These are phyloP conservation scores for Neofusicoccum kwambonambiense DNA, from an alignment of 2,329 filamentous ascomycete species.

Conservation along the genomic window DNA sequence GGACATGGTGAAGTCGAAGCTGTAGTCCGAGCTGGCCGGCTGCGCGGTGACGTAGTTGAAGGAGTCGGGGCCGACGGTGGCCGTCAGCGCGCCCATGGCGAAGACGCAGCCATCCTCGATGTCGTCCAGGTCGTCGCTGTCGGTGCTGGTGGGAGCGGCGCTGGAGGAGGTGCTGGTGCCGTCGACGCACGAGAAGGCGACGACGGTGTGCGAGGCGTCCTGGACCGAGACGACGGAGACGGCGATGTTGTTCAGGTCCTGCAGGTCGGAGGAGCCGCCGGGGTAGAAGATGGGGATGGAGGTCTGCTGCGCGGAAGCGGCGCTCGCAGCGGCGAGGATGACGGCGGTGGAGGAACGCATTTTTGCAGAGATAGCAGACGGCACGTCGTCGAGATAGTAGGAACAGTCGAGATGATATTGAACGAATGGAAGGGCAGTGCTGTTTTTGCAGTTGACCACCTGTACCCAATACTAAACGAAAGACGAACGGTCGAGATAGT, in stretches of 20 bases:
- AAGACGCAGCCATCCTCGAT: not conserved
- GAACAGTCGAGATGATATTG: not conserved
- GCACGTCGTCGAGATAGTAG: not conserved
- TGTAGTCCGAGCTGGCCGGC: not conserved
- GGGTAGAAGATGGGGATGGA: conserved; percentile 10
- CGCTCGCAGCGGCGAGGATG: conserved; percentile 4
- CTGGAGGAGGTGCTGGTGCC: not conserved
- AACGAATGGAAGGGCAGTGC: not conserved
- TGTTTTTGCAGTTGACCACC: not conserved
- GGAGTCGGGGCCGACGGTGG: not conserved
- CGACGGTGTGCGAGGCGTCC: not conserved
- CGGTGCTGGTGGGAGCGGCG: not conserved
- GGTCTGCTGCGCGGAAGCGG: not conserved
- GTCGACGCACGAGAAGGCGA: not conserved
- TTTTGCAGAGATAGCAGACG: not conserved
- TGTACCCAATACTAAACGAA: not conserved
- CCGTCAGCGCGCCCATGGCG: not conserved
- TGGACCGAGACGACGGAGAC: conserved; percentile 9
- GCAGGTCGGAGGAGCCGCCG: no score
- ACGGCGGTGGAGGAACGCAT: conserved; percentile 3
- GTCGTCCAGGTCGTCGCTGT: not conserved
- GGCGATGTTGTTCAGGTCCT: not conserved
- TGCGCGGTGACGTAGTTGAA: not conserved
- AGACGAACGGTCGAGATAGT: not conserved
- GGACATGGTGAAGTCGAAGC: not conserved